Evolutionary conservation across 352 stramenopile genomes (phyloP).

Genomic region (Pythium oligandrum): DNA sequence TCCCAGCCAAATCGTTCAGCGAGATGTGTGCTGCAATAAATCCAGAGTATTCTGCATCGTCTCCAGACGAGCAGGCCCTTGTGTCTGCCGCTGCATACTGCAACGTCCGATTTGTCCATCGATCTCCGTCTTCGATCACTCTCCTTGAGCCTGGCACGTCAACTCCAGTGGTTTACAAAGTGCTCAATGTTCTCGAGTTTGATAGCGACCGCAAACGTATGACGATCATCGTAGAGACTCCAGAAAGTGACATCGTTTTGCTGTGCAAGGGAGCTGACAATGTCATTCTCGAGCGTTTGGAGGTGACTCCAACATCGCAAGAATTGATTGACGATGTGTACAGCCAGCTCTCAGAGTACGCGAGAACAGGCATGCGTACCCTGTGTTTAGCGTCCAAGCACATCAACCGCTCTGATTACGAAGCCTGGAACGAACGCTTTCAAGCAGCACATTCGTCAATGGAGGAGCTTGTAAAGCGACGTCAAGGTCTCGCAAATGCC

Average conservation of each 20-base stretch:
- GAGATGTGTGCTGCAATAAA: constrained; percentile 75
- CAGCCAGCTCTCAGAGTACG: constrained; percentile 60
- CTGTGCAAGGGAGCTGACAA: constrained; percentile 81
- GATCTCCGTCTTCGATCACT: constrained; percentile 51
- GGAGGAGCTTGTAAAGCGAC: constrained; percentile 68
- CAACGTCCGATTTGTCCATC: constrained; percentile 76
- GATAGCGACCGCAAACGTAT: constrained; percentile 97
- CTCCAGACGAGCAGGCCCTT: constrained; percentile 74
- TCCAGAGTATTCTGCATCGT: constrained; percentile 77
- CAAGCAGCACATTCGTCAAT: constrained; percentile 49
- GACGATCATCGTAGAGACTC: constrained; percentile 91
- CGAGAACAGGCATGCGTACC: constrained; percentile 72
- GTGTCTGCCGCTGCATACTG: constrained; percentile 70
- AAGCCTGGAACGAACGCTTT: constrained; percentile 57
- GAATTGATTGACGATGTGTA: constrained; percentile 32
- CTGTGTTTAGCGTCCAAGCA: constrained; percentile 67
- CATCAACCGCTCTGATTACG: constrained; percentile 43
- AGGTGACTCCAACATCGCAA: constrained; percentile 1
- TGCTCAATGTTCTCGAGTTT: constrained; percentile 96
- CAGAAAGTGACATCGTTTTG: constrained; percentile 47
- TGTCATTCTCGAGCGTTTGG: constrained; percentile 71
- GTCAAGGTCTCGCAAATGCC: constrained; percentile 52
- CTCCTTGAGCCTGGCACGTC: constrained; percentile 39
- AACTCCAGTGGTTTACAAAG: constrained; percentile 60
- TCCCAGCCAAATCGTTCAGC: constrained; percentile 56